Conservation (phyloP, 2,329 filamentous ascomycete species). For the Clathrospora elynae region DNA sequence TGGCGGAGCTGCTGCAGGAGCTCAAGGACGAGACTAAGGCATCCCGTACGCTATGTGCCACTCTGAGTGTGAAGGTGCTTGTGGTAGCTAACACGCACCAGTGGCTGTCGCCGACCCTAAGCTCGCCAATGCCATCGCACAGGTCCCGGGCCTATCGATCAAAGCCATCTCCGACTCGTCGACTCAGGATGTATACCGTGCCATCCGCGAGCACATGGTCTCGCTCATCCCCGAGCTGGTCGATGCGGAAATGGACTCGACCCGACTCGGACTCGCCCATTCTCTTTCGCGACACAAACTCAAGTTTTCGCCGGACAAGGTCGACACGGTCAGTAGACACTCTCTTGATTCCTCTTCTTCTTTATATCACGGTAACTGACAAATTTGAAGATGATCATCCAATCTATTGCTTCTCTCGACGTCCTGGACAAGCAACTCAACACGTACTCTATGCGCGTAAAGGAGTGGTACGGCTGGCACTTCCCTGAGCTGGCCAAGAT, state of each 20-base stretch:
- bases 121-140: conserved; percentile 86
- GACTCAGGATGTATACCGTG: conserved; percentile 88
- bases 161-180: conserved; percentile 80
- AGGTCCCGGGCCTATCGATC: conserved; percentile 85
- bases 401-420: conserved; percentile 86
- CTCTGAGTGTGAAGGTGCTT: neutral
- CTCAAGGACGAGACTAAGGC: conserved; percentile 98
- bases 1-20: conserved; percentile 79
- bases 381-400: conserved; percentile 99
- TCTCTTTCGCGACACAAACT: conserved; percentile 92
- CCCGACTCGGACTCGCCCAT: conserved; percentile 95
- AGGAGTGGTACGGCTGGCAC: conserved; percentile 99
- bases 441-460: conserved; percentile 97
- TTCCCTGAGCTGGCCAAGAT: conserved; percentile 98
- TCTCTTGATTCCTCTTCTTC: no score
- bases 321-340: no score
- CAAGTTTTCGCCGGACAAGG: conserved; percentile 94
- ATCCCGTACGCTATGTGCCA: conserved; percentile 55
- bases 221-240: conserved; percentile 88
- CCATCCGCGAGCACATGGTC: conserved; percentile 87
- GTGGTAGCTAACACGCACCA: conserved; percentile 22
- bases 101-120: conserved; percentile 92
- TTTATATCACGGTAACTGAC: no score
- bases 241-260: conserved; percentile 85
- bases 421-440: conserved; percentile 99